Conservation (phyloP, 768 basidiomycete genomes). For the Xerocomellus chrysenteron region DNA sequence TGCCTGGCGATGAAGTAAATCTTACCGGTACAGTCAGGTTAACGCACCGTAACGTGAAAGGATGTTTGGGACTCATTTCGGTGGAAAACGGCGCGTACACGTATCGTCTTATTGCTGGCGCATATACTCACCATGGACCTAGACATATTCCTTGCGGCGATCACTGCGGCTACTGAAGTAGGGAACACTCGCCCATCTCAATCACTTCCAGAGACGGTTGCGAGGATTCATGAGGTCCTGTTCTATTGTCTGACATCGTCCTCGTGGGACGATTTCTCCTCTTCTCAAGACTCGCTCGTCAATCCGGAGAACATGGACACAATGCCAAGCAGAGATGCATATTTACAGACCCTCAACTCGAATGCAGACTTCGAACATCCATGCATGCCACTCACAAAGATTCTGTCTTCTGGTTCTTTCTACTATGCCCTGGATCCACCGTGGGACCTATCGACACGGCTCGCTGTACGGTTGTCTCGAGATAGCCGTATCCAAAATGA, state of each 20-base stretch:
- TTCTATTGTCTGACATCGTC: slow-evolving; percentile 87
- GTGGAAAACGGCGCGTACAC: slow-evolving; percentile 59
- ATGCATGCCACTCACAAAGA: slow-evolving; percentile 85
- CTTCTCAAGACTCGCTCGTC: slow-evolving; percentile 51
- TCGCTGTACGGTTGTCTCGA: slow-evolving; percentile 65
- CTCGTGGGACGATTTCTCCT: slow-evolving; percentile 75
- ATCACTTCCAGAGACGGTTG: slow-evolving; percentile 61
- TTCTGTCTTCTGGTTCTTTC: slow-evolving; percentile 88
- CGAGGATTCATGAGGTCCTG: slow-evolving; percentile 82
- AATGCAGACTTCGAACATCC: slow-evolving; percentile 82
- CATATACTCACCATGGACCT: slow-evolving; percentile 5
- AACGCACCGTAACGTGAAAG: slow-evolving; percentile 72
- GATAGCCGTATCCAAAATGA: slow-evolving; percentile 46
- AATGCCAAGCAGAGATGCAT: slow-evolving; percentile 43
- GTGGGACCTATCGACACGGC: slow-evolving; percentile 89
- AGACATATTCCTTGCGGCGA: slow-evolving; percentile 87
- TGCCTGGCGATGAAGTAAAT: slow-evolving; percentile 72
- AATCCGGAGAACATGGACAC: slow-evolving; percentile 57
- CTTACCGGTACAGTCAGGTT: slow-evolving; percentile 60
- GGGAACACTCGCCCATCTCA: slow-evolving; percentile 68
- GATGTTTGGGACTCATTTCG: slow-evolving; percentile 80
- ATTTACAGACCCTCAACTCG: slow-evolving; percentile 37
- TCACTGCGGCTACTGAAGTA: slow-evolving; percentile 73
- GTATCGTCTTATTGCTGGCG: not conserved
- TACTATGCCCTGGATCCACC: slow-evolving; percentile 82